phyloP scores from a whole-genome alignment of 1,284 basidiomycete genomes.

The Leccinum laetum region DNA sequence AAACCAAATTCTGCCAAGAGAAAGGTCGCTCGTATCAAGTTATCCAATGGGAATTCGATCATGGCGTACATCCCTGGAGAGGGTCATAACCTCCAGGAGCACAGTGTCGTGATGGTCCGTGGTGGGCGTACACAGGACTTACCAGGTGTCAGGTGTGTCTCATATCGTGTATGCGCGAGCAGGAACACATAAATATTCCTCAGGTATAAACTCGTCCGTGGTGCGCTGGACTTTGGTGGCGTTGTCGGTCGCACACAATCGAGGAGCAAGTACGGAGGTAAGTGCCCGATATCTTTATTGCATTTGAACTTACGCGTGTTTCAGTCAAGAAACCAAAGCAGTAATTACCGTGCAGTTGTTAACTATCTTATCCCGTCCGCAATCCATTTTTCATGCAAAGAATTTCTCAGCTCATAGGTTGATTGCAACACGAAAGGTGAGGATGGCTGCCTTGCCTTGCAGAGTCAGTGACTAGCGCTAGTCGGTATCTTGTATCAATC shows the following conservation, averaged over 20 bases:
- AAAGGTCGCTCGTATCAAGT: conserved; percentile 94
- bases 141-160: conserved; percentile 88
- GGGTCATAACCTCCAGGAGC: conserved; percentile 98
- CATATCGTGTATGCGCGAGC: neutral
- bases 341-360: conserved; percentile 29
- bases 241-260: conserved; percentile 84
- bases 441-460: no score
- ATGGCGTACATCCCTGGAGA: conserved; percentile 98
- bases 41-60: conserved; percentile 87
- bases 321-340: conserved; percentile 88
- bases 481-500: neutral
- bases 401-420: neutral
- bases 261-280: conserved; percentile 95
- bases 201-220: conserved; percentile 96
- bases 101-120: conserved; percentile 91
- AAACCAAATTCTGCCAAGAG: conserved; percentile 99
- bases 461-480: no score
- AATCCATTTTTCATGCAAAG: neutral
- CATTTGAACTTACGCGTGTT: conserved; percentile 22
- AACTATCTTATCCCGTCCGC: neutral
- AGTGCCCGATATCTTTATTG: conserved; percentile 30
- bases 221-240: conserved; percentile 89
- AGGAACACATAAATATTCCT: conserved; percentile 6
- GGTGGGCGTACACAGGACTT: conserved; percentile 98
- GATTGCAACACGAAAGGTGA: no score